Evolutionary conservation across 805 yeast genomes (phyloP).

Genomic region (Saccharomyces jurei): DNA sequence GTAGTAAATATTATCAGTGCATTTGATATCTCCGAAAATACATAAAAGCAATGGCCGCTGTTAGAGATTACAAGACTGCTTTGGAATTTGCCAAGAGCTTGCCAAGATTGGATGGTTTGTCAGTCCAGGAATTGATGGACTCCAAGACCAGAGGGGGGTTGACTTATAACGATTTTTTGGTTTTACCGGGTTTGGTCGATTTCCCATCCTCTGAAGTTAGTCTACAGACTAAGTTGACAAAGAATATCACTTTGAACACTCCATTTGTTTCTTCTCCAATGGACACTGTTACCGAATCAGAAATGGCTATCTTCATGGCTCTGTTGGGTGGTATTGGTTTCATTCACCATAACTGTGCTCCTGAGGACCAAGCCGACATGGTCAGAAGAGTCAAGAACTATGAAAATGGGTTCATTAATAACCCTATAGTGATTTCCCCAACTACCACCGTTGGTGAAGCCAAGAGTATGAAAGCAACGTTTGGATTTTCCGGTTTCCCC

Average conservation of each 20-base stretch:
- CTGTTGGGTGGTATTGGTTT: constrained; percentile 98
- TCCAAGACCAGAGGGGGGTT: constrained; percentile 88
- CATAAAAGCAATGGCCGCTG: background rate
- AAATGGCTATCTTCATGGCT: constrained; percentile 98
- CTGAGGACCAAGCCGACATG: constrained; percentile 98
- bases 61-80: constrained; percentile 51
- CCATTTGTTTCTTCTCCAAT: constrained; percentile 97
- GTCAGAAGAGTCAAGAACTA: constrained; percentile 91
- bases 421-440: constrained; percentile 83
- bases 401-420: constrained; percentile 95
- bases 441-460: constrained; percentile 71
- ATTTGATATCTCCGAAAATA: background rate
- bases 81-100: constrained; percentile 58
- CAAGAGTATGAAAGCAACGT: constrained; percentile 54
- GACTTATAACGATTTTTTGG: constrained; percentile 92
- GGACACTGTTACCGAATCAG: constrained; percentile 97
- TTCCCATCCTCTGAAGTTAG: constrained; percentile 75
- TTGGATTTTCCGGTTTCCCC: constrained; percentile 97
- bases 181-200: constrained; percentile 89
- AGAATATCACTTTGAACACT: constrained; percentile 80
- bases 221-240: constrained; percentile 82
- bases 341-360: constrained; percentile 92
- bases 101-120: constrained; percentile 73
- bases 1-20: background rate
- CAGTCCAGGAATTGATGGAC: constrained; percentile 79